Evolutionary conservation across 768 basidiomycete species (phyloP).

Genomic region (Tremella fuciformis): DNA sequence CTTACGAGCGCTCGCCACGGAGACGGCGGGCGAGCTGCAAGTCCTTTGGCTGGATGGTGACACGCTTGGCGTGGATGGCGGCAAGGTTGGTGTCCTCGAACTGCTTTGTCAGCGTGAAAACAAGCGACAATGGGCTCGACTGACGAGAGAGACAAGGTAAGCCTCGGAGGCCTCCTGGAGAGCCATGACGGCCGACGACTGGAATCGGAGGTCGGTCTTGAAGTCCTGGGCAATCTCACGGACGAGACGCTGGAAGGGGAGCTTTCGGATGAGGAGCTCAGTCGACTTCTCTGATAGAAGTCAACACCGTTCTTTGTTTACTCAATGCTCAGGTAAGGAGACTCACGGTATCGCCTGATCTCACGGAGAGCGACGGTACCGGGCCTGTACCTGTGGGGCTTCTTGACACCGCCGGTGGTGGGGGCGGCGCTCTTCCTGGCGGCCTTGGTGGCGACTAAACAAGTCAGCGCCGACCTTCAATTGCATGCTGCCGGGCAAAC

Average conservation of each 20-base stretch:
- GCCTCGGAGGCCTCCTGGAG: slow-evolving; percentile 62
- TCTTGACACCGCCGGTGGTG: slow-evolving; percentile 53
- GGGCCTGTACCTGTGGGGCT: slow-evolving; percentile 55
- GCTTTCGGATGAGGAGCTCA: slow-evolving; percentile 97
- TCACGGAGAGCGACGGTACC: slow-evolving; percentile 58
- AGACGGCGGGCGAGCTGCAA: slow-evolving; percentile 52
- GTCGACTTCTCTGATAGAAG: slow-evolving; percentile 60
- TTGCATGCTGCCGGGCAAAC: slow-evolving; percentile 14
- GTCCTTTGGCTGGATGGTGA: slow-evolving; percentile 71
- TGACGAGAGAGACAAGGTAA: slow-evolving; percentile 64
- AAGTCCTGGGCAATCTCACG: slow-evolving; percentile 93
- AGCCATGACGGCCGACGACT: slow-evolving; percentile 58
- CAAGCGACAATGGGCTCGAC: neutral
- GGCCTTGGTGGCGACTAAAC: slow-evolving; percentile 61
- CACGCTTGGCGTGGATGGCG: slow-evolving; percentile 59
- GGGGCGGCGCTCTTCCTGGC: slow-evolving; percentile 59
- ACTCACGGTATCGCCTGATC: slow-evolving; percentile 55
- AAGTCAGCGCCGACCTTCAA: neutral
- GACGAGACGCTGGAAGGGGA: slow-evolving; percentile 97
- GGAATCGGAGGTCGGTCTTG: slow-evolving; percentile 60
- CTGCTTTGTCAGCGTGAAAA: slow-evolving; percentile 7
- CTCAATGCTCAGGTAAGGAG: slow-evolving; percentile 40
- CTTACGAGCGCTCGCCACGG: slow-evolving; percentile 49
- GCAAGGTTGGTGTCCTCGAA: slow-evolving; percentile 61
- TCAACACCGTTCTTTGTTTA: no score